Conservation (phyloP, 2,329 filamentous ascomycete genomes). For the Colletotrichum truncatum region DNA sequence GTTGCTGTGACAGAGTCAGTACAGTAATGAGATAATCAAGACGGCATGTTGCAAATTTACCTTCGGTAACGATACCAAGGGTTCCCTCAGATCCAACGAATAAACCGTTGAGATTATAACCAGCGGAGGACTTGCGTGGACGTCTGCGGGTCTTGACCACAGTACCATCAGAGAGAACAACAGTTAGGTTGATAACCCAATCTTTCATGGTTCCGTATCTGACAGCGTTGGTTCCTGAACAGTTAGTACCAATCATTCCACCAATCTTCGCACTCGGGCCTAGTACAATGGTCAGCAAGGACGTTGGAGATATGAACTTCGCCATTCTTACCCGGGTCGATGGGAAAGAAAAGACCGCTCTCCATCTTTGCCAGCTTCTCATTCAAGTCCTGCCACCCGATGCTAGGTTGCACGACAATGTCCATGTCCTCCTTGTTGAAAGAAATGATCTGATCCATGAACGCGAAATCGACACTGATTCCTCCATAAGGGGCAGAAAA, state of each 20-base stretch:
- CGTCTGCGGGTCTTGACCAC: conserved; percentile 81
- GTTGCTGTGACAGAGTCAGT: conserved; percentile 59
- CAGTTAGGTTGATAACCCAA: conserved; percentile 85
- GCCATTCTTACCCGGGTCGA: conserved; percentile 76
- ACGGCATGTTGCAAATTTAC: conserved; percentile 37
- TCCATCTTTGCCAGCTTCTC: conserved; percentile 72
- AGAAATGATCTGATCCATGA: conserved; percentile 84
- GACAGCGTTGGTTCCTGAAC: conserved; percentile 81
- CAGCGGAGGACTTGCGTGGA: conserved; percentile 83
- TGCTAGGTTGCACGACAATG: conserved; percentile 87
- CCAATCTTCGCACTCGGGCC: conserved; percentile 76
- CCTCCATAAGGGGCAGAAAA: conserved; percentile 89
- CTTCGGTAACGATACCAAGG: conserved; percentile 81
- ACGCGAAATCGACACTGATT: conserved; percentile 87
- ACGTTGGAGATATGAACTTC: not conserved
- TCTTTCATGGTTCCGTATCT: conserved; percentile 89
- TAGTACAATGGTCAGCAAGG: conserved; percentile 30
- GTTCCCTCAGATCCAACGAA: conserved; percentile 88
- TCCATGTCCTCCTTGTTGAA: conserved; percentile 92
- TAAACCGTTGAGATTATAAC: conserved; percentile 83
- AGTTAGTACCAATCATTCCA: conserved; percentile 84
- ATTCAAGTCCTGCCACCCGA: conserved; percentile 93
- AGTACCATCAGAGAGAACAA: conserved; percentile 81
- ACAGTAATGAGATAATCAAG: not conserved
- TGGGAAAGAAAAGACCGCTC: conserved; percentile 87